Evolutionary conservation across 164 flowering plant species (phyloP).

Genomic region (Cinnamomum micranthum): DNA sequence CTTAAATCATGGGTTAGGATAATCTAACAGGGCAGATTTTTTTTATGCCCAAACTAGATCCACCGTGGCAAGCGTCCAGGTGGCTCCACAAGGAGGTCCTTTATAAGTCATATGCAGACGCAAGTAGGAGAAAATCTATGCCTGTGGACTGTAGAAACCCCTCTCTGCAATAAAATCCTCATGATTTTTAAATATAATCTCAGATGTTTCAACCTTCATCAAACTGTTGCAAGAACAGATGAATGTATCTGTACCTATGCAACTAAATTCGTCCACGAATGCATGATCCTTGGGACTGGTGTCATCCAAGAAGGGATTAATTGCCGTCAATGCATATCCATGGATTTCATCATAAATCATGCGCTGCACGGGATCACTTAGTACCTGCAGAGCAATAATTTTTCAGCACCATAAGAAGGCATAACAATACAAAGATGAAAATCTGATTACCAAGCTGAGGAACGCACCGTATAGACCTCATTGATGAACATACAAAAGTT

Average conservation of each 20-base stretch:
- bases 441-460: neutral
- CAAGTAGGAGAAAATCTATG: too few relatives aligned
- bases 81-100: too few relatives aligned
- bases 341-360: constrained; percentile 96
- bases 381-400: constrained; percentile 47
- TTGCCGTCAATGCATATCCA: constrained; percentile 79
- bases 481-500: constrained; percentile 96
- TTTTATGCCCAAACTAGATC: too few relatives aligned
- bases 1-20: too few relatives aligned
- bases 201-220: neutral
- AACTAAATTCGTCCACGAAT: constrained; percentile 94
- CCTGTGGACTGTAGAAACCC: too few relatives aligned
- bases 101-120: too few relatives aligned
- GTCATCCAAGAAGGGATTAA: constrained; percentile 85
- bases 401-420: neutral
- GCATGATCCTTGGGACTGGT: constrained; percentile 67
- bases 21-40: too few relatives aligned
- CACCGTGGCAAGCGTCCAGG: too few relatives aligned
- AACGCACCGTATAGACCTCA: constrained; percentile 75
- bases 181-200: too few relatives aligned
- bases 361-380: constrained; percentile 91
- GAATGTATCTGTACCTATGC: constrained; percentile 61
- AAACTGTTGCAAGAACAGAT: neutral
- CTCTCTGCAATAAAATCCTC: too few relatives aligned
- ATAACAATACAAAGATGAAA: neutral